Evolutionary conservation across 2,329 filamentous ascomycete genomes (phyloP), one percentile per base, ranked within the genome.

Genomic region (Penicillium janthinellum): DNA sequence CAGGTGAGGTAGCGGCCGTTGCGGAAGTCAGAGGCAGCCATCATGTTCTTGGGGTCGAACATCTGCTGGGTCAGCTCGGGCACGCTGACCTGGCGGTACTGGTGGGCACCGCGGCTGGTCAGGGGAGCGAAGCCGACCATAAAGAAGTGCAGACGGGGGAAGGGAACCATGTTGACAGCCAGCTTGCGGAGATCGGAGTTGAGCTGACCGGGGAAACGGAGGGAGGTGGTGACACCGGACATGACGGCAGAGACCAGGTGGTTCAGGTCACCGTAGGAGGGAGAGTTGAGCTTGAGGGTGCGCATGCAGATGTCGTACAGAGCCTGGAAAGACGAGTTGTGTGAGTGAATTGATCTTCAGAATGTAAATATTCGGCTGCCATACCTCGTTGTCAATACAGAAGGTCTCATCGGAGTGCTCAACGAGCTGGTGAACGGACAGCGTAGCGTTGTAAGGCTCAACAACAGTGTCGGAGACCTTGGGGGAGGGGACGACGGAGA

Each of bases 41-140:
- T 99, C 94, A 99, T 99, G 90, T 99, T 99, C 92, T 98, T 99
- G 76, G 95, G 94, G 86, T 99, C 95, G 86, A 96, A 99, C 92
- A 99, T 98, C 83, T 99, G 95, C 86, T 99, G 95, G 75, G 95
- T 98, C 80, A 99, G 88, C 86, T 99, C 95, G 60, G 95, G 94
- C 64, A 99, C 95, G 76, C 90, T 93, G 81, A 98, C 90, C 70
- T 95, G 94, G 78, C 95, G 95, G 94, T 98, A 99, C 72, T 91
- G 92, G 86, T 96, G 82, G 70, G 94, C 90, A 73, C 89, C 88
- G 81, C 90, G 89, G 83, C 92, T 96, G 80, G 95, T 99, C 76
- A 99, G 88, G 78, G 95, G 95, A 81, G 95, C 94, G 80, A 99
- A 99, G 81, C 95, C 95, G 79, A 99, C 95, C 95, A 99, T 99